Percentiles rank a stretch among this genome's conserved stretches.
These are phyloP conservation scores for Alternaria ethzedia DNA, from an alignment of 2,329 filamentous ascomycete genomes.

Conservation along the genomic window DNA sequence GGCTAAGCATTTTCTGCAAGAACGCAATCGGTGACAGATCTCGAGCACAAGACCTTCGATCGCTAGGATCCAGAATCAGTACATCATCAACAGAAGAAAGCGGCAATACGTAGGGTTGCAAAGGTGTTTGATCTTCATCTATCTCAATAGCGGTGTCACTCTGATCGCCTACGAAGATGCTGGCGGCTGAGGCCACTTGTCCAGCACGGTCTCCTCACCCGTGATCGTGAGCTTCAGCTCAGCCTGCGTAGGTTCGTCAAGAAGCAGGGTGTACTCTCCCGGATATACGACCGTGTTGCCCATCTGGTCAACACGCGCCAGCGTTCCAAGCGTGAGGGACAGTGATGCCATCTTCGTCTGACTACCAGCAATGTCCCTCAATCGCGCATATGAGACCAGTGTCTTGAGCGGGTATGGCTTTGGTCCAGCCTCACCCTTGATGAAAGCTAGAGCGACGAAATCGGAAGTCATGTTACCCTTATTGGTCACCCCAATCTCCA, in stretches of 20 bases:
- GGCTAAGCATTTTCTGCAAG: neutral
- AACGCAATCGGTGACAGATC: neutral
- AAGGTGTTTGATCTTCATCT: neutral
- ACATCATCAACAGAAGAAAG: too few relatives aligned
- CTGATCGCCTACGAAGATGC: neutral
- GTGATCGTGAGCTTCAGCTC: conserved; percentile 56
- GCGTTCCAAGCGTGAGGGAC: conserved; percentile 55
- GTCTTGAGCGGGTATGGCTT: conserved; percentile 60
- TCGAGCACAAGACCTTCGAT: neutral
- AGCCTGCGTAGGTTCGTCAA: conserved; percentile 43
- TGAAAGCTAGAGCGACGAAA: conserved; percentile 60
- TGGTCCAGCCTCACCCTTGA: conserved; percentile 57
- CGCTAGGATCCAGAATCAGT: neutral
- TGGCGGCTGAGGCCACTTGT: conserved; percentile 38
- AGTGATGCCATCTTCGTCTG: conserved; percentile 44
- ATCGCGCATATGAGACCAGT: conserved; percentile 59
- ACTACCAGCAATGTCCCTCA: conserved; percentile 49
- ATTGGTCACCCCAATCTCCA: conserved; percentile 56
- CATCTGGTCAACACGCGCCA: conserved; percentile 58
- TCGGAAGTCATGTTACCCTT: conserved; percentile 56
- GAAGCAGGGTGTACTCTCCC: conserved; percentile 53
- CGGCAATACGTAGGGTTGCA: neutral
- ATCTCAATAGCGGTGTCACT: rapidly evolving
- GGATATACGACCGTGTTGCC: conserved; percentile 63
- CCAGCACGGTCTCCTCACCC: conserved; percentile 53